A percentile compares a stretch with the other conserved stretches of the same genome.
phyloP scores from a whole-genome alignment of 1,284 basidiomycete species.

The Ustilago hordei region DNA sequence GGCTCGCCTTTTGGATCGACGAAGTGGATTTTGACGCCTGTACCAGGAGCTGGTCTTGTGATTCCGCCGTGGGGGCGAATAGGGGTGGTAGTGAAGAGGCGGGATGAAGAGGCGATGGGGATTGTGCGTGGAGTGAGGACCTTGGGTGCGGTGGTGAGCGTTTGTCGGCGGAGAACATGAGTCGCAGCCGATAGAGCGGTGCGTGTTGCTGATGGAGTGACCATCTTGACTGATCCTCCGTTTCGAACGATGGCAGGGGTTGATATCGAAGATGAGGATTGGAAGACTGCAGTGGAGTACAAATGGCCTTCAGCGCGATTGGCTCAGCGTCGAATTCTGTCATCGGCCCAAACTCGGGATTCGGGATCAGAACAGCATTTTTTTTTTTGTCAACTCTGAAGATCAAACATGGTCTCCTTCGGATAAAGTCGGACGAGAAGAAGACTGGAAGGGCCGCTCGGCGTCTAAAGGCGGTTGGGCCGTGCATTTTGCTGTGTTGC shows the following conservation, averaged over 20 bases:
- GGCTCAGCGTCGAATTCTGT: background rate
- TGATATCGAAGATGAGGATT: background rate
- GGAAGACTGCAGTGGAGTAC: background rate
- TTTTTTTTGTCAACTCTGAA: background rate
- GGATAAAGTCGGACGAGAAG: slow-evolving; percentile 15
- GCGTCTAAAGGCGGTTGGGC: slow-evolving; percentile 6
- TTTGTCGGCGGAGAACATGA: background rate
- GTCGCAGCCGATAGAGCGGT: background rate
- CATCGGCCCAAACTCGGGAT: background rate
- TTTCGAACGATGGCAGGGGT: background rate
- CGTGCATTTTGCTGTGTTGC: background rate
- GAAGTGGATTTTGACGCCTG: slow-evolving; percentile 85
- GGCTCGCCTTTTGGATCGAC: slow-evolving; percentile 85
- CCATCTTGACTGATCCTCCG: background rate
- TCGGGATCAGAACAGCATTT: background rate
- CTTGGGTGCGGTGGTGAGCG: background rate
- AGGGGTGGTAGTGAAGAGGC: slow-evolving; percentile 14
- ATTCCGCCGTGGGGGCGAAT: slow-evolving; percentile 72
- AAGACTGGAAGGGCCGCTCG: slow-evolving; percentile 10
- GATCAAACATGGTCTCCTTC: background rate
- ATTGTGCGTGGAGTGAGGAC: background rate
- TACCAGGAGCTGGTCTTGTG: slow-evolving; percentile 74
- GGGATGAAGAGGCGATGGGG: background rate
- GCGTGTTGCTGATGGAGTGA: background rate
- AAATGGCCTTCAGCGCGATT: slow-evolving; percentile 6